Evolutionary conservation across 768 basidiomycete species (phyloP).

Genomic region (Mycena crocata): DNA sequence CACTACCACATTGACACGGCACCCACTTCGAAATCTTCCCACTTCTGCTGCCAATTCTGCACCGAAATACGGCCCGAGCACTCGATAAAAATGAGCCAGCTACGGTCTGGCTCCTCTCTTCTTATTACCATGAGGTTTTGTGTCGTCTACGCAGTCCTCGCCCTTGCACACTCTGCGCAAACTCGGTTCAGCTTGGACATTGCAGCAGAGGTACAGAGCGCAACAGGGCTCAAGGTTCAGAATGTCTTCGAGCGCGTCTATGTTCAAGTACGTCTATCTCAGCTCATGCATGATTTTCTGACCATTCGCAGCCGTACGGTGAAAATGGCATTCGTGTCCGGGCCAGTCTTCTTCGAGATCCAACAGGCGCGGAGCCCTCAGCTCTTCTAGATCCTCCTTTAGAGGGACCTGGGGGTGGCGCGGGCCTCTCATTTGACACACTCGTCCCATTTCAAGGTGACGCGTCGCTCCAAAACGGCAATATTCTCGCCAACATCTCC

Average conservation of each 20-base stretch:
- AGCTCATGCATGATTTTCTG: neutral
- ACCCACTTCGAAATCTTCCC: too few relatives aligned
- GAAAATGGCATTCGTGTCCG: constrained; percentile 51
- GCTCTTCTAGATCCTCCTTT: constrained; percentile 51
- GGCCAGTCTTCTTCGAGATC: constrained; percentile 47
- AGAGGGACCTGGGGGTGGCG: constrained; percentile 46
- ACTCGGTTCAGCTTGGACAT: neutral
- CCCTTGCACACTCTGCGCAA: constrained; percentile 6
- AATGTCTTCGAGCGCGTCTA: constrained; percentile 50
- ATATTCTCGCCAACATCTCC: constrained; percentile 42
- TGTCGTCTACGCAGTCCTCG: neutral
- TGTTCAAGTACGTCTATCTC: constrained; percentile 37
- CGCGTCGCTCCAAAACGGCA: constrained; percentile 47
- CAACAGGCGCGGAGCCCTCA: constrained; percentile 47
- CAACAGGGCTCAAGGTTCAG: constrained; percentile 49
- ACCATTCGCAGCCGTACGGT: constrained; percentile 46
- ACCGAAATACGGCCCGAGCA: too few relatives aligned
- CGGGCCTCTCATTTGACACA: constrained; percentile 45
- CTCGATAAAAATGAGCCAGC: too few relatives aligned
- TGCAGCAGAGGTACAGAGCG: neutral
- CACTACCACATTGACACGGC: too few relatives aligned
- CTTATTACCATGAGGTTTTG: neutral
- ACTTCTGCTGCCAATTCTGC: too few relatives aligned
- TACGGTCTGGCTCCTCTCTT: neutral
- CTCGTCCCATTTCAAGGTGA: constrained; percentile 43